Base-by-base conservation (phyloP, 768 basidiomycete species). In the Stropharia rugosoannulata region DNA sequence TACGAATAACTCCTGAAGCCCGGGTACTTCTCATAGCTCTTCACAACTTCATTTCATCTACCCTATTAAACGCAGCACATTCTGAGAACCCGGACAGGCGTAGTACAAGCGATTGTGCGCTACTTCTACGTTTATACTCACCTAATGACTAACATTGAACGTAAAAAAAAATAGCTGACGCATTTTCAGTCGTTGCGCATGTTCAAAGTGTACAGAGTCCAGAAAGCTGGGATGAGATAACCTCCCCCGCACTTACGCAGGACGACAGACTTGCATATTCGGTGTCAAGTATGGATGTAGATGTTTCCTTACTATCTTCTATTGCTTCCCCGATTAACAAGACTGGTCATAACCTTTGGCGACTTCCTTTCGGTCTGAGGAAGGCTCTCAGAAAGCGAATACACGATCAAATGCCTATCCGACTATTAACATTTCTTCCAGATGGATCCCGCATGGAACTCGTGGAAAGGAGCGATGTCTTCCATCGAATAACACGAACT, bases 361-460 rank as follows among this genome's bases (percentile, higher is more conserved):
- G 15, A 5, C 38, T 52, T n/a, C 40, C 51, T 6, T 44, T 29
- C n/a, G 19, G 38, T 22, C 41, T 52, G 5, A 35, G 41, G 10
- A 52, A 43, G 41, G 51, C 51, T 12, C 41, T 52, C 3, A 41
- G 42, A 27, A 44, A 52, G 35, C 51, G 35, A 16, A 36, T 52
- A 3, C 47, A 48, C 27, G 37, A 49, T 22, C 39, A 49, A 37
- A 55, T 49, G 54, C 54, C 54, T 32, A 43, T 48, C 32, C 54
- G 47, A 2, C 46, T 55, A 10, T n/a, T 55, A 22, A n/a, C 45
- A 5, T 48, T 55, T 36, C 47, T 18, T 18, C 16, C 42, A 6
- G 51, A 52, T 44, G 51, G 51, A 9, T 44, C 54, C 3, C 47
- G 29, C 15, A 55, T 55, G 46, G 45, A 48, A 49, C 47, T 55